Percentiles rank a stretch among this genome's conserved stretches.
phyloP scores from a whole-genome alignment of 1,284 basidiomycete genomes.

The Trichosporon inkin region DNA sequence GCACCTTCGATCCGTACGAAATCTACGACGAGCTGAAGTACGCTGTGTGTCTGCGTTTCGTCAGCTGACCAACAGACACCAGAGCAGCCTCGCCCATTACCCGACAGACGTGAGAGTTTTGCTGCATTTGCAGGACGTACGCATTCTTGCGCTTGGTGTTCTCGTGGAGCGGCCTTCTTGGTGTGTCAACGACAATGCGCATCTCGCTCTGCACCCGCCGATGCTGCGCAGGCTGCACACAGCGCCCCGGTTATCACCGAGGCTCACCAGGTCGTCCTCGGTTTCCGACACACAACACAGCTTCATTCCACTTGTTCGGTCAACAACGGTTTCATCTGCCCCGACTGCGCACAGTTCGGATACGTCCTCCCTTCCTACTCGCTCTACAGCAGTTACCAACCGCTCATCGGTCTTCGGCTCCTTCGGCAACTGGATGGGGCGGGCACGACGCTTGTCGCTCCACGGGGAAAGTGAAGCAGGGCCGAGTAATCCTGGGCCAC shows the following conservation, averaged over 20 bases:
- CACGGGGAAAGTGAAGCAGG: neutral
- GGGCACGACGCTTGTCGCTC: conserved; percentile 1
- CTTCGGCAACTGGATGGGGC: neutral
- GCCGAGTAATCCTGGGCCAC: neutral
- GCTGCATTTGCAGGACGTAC: conserved; percentile 43
- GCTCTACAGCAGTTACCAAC: neutral
- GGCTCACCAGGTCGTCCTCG: neutral
- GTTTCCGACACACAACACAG: neutral
- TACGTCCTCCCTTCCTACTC: neutral
- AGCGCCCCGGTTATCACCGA: neutral
- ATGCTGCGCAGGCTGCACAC: conserved; percentile 25
- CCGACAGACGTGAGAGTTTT: conserved; percentile 40
- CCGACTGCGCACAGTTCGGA: neutral
- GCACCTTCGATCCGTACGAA: conserved; percentile 43
- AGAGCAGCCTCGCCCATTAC: conserved; percentile 37
- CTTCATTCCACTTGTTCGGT: conserved; percentile 31
- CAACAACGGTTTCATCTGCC: conserved; percentile 14
- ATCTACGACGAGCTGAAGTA: conserved; percentile 45
- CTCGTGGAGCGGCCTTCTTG: conserved; percentile 30
- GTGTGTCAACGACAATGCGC: conserved; percentile 45
- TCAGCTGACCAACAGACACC: conserved; percentile 24
- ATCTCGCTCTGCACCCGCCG: conserved; percentile 44
- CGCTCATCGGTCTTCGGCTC: neutral
- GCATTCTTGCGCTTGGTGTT: conserved; percentile 42
- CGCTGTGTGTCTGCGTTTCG: neutral